Conservation (phyloP, 768 basidiomycete species). For the Tylopilus plumbeoviolaceoides region DNA sequence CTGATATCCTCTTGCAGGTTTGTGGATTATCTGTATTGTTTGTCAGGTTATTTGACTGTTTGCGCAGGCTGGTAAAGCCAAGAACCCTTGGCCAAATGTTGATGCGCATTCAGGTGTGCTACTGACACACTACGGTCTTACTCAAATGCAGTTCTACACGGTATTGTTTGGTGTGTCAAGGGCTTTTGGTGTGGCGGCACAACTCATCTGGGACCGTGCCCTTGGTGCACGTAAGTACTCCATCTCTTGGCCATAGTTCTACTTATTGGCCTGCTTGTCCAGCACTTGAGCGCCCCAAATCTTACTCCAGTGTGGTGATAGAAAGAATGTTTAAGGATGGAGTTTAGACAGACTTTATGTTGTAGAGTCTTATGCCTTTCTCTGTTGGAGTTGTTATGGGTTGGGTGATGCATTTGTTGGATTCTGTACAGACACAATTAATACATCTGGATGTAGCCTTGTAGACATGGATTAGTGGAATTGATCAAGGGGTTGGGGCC, state of each 20-base stretch:
- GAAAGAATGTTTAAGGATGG: conserved; percentile 66
- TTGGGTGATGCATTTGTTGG: too few species aligned
- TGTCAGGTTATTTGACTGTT: not conserved
- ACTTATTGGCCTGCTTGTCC: not conserved
- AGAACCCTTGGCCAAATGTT: conserved; percentile 96
- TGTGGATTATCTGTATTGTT: not conserved
- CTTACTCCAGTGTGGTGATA: conserved; percentile 79
- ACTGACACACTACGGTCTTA: conserved; percentile 79
- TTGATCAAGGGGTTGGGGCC: too few species aligned
- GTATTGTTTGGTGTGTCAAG: conserved; percentile 97
- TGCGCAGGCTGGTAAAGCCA: conserved; percentile 78
- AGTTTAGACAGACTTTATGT: conserved; percentile 5
- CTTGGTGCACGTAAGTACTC: conserved; percentile 76
- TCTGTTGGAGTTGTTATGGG: too few species aligned
- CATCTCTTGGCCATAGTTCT: not conserved
- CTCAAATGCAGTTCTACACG: conserved; percentile 94
- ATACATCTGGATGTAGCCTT: too few species aligned
- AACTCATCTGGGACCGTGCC: conserved; percentile 91
- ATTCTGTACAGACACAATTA: too few species aligned
- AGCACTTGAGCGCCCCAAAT: conserved; percentile 91
- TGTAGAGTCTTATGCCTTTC: too few species aligned
- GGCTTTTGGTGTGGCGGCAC: conserved; percentile 85
- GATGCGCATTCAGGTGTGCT: conserved; percentile 95
- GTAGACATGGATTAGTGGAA: too few species aligned
- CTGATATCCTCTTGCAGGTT: conserved; percentile 84